Evolutionary conservation across 805 yeast genomes (phyloP).

Genomic region (Maudiozyma barnettii): DNA sequence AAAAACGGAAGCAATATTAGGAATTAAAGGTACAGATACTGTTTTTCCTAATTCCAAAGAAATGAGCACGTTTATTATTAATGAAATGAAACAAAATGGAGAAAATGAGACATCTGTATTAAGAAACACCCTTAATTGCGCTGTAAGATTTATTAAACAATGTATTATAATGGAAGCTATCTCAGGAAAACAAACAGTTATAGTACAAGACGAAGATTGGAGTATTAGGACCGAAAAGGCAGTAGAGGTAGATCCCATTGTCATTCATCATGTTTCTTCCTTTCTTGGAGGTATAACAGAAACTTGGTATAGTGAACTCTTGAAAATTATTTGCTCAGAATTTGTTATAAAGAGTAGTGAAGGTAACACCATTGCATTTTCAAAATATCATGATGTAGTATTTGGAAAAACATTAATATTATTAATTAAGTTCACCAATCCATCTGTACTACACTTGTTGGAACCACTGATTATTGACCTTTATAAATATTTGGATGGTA

Average conservation of each 20-base stretch:
- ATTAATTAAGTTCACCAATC: constrained; percentile 16
- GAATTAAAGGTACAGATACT: constrained; percentile 27
- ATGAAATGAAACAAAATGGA: constrained; percentile 19
- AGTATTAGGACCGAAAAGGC: constrained; percentile 57
- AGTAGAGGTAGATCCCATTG: constrained; percentile 48
- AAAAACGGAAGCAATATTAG: constrained; percentile 37
- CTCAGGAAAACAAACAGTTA: constrained; percentile 40
- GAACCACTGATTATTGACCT: constrained; percentile 18
- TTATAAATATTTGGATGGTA: constrained; percentile 13
- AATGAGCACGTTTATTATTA: constrained; percentile 28
- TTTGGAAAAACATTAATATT: constrained; percentile 32
- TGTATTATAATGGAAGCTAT: constrained; percentile 59
- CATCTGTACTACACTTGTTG: constrained; percentile 5
- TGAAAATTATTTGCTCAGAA: constrained; percentile 33
- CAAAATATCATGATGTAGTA: constrained; percentile 17
- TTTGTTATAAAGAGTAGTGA: constrained; percentile 14
- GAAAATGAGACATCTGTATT: constrained; percentile 24
- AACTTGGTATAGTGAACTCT: constrained; percentile 20
- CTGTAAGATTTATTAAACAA: constrained; percentile 46
- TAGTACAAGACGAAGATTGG: constrained; percentile 71
- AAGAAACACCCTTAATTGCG: constrained; percentile 30
- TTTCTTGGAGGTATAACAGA: constrained; percentile 7
- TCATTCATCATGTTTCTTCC: constrained; percentile 29
- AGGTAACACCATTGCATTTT: constrained; percentile 11
- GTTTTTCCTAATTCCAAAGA: constrained; percentile 48